A percentile compares a stretch with the other conserved stretches of the same genome.
phyloP scores from a whole-genome alignment of 148 eudicot species.

The Polygonum aviculare region DNA sequence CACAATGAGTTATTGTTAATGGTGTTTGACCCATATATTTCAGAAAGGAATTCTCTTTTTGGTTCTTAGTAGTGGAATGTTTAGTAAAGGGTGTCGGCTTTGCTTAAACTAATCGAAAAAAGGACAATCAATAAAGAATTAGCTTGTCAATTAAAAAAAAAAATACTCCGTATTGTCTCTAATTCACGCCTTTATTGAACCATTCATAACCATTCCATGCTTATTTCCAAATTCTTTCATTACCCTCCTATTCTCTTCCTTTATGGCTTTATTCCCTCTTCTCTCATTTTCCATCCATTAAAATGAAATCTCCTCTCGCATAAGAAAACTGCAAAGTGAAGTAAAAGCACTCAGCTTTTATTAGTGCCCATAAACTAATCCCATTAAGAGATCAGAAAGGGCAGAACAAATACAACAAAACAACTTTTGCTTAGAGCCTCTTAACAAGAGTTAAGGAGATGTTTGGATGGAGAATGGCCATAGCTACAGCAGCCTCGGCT shows the following conservation, averaged over 20 bases:
- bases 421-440: background rate
- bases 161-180: too few species aligned
- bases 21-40: background rate
- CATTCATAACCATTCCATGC: background rate
- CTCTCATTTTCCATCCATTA: background rate
- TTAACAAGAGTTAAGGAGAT: background rate
- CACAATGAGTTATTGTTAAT: background rate
- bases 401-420: background rate
- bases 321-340: background rate
- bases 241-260: background rate
- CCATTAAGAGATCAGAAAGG: background rate
- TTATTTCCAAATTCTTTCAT: background rate
- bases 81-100: conserved; percentile 7
- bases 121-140: conserved; percentile 4
- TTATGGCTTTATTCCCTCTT: background rate
- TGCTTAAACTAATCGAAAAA: background rate
- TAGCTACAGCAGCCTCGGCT: background rate
- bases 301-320: background rate
- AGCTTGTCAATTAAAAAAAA: background rate
- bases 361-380: background rate
- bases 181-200: background rate
- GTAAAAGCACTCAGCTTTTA: background rate
- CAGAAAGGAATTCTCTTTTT: background rate
- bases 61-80: conserved; percentile 6
- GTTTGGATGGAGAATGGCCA: background rate